Conservation (phyloP, 257 asterid genomes). For the Vinca minor region DNA sequence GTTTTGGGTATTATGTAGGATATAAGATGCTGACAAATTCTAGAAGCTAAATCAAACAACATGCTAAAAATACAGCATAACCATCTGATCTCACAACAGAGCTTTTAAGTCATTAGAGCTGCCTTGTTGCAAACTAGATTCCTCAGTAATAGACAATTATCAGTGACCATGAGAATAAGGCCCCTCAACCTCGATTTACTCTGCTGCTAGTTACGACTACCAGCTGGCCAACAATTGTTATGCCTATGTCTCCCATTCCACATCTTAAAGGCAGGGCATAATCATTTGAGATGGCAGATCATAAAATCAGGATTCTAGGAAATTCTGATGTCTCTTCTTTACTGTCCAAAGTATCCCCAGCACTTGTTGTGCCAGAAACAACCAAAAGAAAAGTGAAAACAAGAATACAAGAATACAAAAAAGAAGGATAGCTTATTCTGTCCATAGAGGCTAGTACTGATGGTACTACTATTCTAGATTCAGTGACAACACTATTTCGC, state of each 20-base stretch:
- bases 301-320: too few species aligned
- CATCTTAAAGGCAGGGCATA: not conserved
- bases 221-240: not conserved
- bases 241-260: not conserved
- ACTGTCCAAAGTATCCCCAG: not conserved
- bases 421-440: not conserved
- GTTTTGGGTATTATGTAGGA: constrained; percentile 3
- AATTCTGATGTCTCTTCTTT: too few species aligned
- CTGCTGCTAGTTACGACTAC: not conserved
- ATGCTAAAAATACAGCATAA: not conserved
- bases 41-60: not conserved
- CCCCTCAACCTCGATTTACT: too few species aligned
- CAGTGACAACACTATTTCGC: not conserved
- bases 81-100: not conserved
- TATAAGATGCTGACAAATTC: not conserved
- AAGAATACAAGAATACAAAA: not conserved
- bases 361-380: not conserved
- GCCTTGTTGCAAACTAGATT: not conserved
- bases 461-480: not conserved
- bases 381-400: not conserved
- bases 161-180: too few species aligned
- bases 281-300: not conserved
- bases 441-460: not conserved
- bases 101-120: too few species aligned
- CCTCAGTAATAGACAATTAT: not conserved